Base-by-base conservation (phyloP, 805 yeast genomes). In the Kluyveromyces aestuarii region DNA sequence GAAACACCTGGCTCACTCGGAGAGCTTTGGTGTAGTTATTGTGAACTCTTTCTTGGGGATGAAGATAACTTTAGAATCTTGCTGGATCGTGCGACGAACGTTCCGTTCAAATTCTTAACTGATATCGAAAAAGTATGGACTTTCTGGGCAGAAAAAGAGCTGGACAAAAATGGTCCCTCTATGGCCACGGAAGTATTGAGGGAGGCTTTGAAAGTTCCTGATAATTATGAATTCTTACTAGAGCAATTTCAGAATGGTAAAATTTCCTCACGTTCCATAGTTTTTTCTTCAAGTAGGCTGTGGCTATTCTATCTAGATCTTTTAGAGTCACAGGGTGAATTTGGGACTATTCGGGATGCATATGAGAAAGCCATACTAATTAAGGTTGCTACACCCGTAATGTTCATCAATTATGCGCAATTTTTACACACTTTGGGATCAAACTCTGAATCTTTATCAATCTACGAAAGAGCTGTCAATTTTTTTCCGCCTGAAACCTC, bases 291-390 rank as follows among this genome's bases (percentile, higher is more conserved):
- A 6, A 65, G 70, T 40, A 76, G 76, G 46, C 64, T 89, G 7
- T 90, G 96, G 96, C 67, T 77, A 4, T 76, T 78, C 53, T 87
- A 84, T 58, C 61, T 87, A 27, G 96, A 87, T 56, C 60, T 87
- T 27, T 72, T 82, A 16, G 90, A 84, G 62, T 72, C 81, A 13
- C 62, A 72, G 33, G 72, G 75, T 5, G 77, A 74, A 43, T 64
- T 67, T 36, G 67, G 21, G 8, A 41, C 16, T 10, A 27, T 37
- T 11, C n/a, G 19, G 8, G 58, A 58, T 2, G 69, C 73, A 1
- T 84, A 82, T 57, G 87, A 82, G 43, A 63, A 72, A 25, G 68
- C 76, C 13, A 72, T 84, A 35, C 71, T 70, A 27, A 60, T 83
- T 40, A 83, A 81, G 59, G 72, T 87, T 27, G 84, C 88, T 0